A percentile compares a stretch with the other conserved stretches of the same genome.
phyloP scores from a whole-genome alignment of 2,329 filamentous ascomycete genomes.

The Ascomycota sp. region DNA sequence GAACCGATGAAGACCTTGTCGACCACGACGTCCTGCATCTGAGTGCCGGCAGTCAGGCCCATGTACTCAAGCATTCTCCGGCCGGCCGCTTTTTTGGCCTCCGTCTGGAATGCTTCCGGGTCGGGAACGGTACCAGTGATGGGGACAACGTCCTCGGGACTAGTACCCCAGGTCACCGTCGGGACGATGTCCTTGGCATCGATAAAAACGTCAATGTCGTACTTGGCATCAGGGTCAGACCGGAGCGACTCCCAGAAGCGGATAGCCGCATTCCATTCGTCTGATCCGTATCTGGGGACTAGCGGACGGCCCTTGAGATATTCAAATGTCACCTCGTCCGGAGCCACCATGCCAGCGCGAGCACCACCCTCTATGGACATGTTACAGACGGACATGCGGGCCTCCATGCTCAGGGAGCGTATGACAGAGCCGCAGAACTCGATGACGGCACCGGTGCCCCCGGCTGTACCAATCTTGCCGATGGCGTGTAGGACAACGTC shows the following conservation, averaged over 20 bases:
- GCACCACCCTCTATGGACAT: slow-evolving; percentile 97
- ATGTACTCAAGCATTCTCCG: slow-evolving; percentile 84
- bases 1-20: slow-evolving; percentile 98
- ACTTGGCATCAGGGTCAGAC: slow-evolving; percentile 76
- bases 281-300: slow-evolving; percentile 63
- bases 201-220: slow-evolving; percentile 74
- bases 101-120: slow-evolving; percentile 66
- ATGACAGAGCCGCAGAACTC: slow-evolving; percentile 96
- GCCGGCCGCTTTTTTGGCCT: slow-evolving; percentile 62
- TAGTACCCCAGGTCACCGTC: slow-evolving; percentile 92
- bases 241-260: slow-evolving; percentile 75
- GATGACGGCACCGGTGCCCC: slow-evolving; percentile 84
- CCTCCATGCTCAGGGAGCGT: slow-evolving; percentile 77
- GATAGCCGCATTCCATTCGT: slow-evolving; percentile 76
- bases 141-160: slow-evolving; percentile 85
- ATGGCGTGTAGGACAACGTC: slow-evolving; percentile 88
- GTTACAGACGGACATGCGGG: slow-evolving; percentile 98
- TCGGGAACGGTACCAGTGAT: slow-evolving; percentile 83
- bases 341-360: slow-evolving; percentile 88
- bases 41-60: slow-evolving; percentile 71
- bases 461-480: slow-evolving; percentile 82
- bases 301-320: slow-evolving; percentile 85
- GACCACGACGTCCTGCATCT: slow-evolving; percentile 75
- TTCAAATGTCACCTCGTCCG: slow-evolving; percentile 82
- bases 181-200: slow-evolving; percentile 84